These are phyloP conservation scores for Iris macrosiphon DNA, from an alignment of 106 monocot genomes.

Conservation along the genomic window DNA sequence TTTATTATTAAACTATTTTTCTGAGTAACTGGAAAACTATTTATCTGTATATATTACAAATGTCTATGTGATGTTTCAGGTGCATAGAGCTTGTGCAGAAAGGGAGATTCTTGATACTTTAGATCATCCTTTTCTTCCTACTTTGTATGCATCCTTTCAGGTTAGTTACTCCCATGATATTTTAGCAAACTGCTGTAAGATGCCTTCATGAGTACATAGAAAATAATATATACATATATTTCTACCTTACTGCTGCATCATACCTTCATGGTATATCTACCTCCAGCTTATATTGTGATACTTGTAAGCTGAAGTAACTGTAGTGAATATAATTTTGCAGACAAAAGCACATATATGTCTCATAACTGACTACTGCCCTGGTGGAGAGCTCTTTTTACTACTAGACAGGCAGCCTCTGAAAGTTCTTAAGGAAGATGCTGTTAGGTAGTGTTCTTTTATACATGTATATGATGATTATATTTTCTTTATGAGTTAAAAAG, in stretches of 20 bases:
- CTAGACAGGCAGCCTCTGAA: slow-evolving; percentile 87
- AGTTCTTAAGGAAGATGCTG: slow-evolving; percentile 91
- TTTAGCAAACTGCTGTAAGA: neutral
- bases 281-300: too few species aligned
- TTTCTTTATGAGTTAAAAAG: too few species aligned
- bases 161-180: slow-evolving; percentile 33
- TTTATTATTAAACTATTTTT: too few species aligned
- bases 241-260: too few species aligned
- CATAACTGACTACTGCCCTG: slow-evolving; percentile 88
- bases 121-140: slow-evolving; percentile 96
- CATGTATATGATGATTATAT: neutral
- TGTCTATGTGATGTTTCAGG: slow-evolving; percentile 31
- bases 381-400: slow-evolving; percentile 91
- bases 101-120: slow-evolving; percentile 93
- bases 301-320: neutral
- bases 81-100: slow-evolving; percentile 95
- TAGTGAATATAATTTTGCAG: slow-evolving; percentile 40
- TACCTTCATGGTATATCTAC: too few species aligned
- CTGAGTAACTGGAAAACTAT: too few species aligned
- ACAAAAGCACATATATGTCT: slow-evolving; percentile 93
- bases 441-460: slow-evolving; percentile 43
- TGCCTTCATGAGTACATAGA: too few species aligned
- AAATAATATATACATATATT: too few species aligned
- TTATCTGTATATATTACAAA: too few species aligned
- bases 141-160: slow-evolving; percentile 98